A percentile compares a stretch with the other conserved stretches of the same genome.
These are phyloP conservation scores for Lactifluus volemus DNA, from an alignment of 768 basidiomycete genomes.

Conservation along the genomic window DNA sequence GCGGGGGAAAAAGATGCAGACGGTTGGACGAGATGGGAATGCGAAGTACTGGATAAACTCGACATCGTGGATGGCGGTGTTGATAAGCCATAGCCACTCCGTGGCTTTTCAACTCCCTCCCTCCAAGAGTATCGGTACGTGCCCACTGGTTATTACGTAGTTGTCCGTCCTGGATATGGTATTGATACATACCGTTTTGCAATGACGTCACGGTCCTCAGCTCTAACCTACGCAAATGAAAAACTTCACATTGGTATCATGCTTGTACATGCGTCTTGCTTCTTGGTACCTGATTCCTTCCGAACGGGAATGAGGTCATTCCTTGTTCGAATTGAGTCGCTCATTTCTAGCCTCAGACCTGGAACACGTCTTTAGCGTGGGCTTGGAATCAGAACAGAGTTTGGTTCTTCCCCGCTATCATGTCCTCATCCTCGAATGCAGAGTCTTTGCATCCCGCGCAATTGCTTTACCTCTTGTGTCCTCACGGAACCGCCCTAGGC, in stretches of 20 bases:
- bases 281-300: background rate
- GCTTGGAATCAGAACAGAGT: background rate
- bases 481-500: background rate
- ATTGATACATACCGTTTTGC: background rate
- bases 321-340: background rate
- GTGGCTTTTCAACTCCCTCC: background rate
- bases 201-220: background rate
- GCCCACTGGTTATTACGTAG: background rate
- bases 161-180: background rate
- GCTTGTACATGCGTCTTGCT: background rate
- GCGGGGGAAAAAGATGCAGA: constrained; percentile 52
- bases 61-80: constrained; percentile 40
- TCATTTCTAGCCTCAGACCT: background rate
- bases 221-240: background rate
- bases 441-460: background rate
- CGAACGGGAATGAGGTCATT: background rate
- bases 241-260: background rate
- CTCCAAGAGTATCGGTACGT: background rate
- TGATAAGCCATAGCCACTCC: background rate
- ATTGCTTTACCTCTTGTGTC: background rate
- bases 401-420: background rate
- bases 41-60: constrained; percentile 59
- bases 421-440: background rate
- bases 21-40: constrained; percentile 77
- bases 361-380: background rate